Evolutionary conservation across 495 filamentous ascomycete species (phyloP), one percentile per base, ranked within the genome.

Genomic region (Penicillium fimorum): DNA sequence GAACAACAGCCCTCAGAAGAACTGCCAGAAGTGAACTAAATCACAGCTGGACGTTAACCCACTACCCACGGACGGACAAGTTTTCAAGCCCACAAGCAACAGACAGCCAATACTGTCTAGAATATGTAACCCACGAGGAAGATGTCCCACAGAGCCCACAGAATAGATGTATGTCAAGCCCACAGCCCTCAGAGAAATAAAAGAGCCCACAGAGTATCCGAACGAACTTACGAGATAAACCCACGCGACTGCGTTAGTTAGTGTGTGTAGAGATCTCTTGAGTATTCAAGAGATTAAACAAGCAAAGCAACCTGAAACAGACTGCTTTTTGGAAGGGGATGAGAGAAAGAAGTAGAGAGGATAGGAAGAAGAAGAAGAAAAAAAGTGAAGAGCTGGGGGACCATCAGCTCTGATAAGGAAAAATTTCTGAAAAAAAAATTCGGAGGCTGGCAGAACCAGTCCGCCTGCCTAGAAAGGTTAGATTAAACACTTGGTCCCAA

Each of bases 111-210:
- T 70, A 75, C 66, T 72, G 71, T 76, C 67, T 75, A 69, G 67
- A 58, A 69, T 62, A 69, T 69, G 69, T 69, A 76, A 75, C 71
- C 73, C 72, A 75, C 73, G 64, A 71, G 66, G 63, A 67, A 67
- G 29, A 60, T 57, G 55, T 70, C 68, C 64, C 67, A 72, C 64
- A 72, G 68, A 75, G 69, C 72, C 73, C 72, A 76, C 72, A 68
- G 66, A 67, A 76, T 67, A 62, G 65, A 68, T 67, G 58, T 74
- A 75, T 70, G 57, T 68, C 65, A 72, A 77, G 73, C 74, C 73
- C 71, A 72, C 72, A 79, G 76, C 76, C 75, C 75, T 76, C 75
- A 67, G 68, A 76, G 72, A 73, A 63, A 67, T 58, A 69, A 75
- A 3, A 52, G 22, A 52, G 73, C 75, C 75, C 75, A 73, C 72